Evolutionary conservation across 208 protist species (phyloP).

Genomic region (Wallacemonas sp.): DNA sequence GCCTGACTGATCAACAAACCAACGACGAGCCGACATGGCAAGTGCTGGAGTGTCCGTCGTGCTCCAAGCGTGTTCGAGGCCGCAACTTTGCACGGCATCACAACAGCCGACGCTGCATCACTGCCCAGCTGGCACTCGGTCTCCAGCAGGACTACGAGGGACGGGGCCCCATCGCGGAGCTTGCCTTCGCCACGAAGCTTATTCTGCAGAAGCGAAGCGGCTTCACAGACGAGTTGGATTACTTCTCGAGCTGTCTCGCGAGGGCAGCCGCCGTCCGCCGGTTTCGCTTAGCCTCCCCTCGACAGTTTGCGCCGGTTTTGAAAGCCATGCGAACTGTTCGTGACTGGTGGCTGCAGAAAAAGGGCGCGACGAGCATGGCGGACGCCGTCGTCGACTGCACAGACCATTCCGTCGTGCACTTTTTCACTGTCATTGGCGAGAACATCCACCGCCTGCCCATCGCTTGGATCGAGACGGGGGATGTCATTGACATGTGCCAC

Average conservation of each 20-base stretch:
- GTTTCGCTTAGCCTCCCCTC: slow-evolving; percentile 70
- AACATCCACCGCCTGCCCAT: slow-evolving; percentile 88
- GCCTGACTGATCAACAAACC: slow-evolving; percentile 37
- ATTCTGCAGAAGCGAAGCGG: slow-evolving; percentile 50
- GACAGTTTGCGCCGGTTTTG: slow-evolving; percentile 78
- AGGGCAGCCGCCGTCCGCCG: slow-evolving; percentile 54
- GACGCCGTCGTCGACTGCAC: slow-evolving; percentile 49
- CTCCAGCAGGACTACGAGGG: slow-evolving; percentile 65
- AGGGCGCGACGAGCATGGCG: slow-evolving; percentile 59
- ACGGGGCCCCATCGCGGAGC: slow-evolving; percentile 76
- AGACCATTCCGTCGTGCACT: slow-evolving; percentile 61
- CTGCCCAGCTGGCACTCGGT: slow-evolving; percentile 83
- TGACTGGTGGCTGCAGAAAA: slow-evolving; percentile 67
- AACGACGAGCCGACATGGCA: slow-evolving; percentile 76
- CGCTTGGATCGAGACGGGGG: slow-evolving; percentile 91
- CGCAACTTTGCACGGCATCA: slow-evolving; percentile 86
- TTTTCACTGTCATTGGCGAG: slow-evolving; percentile 75
- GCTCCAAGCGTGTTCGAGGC: slow-evolving; percentile 78
- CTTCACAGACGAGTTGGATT: slow-evolving; percentile 82
- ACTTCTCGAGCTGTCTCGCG: slow-evolving; percentile 62
- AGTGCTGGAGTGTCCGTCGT: slow-evolving; percentile 76
- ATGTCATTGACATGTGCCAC: slow-evolving; percentile 88
- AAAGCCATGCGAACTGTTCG: slow-evolving; percentile 83
- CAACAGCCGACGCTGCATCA: slow-evolving; percentile 82
- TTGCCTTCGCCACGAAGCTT: slow-evolving; percentile 72